Evolutionary conservation across 2,329 filamentous ascomycete genomes (phyloP).

Genomic region (Verticillium dahliae): DNA sequence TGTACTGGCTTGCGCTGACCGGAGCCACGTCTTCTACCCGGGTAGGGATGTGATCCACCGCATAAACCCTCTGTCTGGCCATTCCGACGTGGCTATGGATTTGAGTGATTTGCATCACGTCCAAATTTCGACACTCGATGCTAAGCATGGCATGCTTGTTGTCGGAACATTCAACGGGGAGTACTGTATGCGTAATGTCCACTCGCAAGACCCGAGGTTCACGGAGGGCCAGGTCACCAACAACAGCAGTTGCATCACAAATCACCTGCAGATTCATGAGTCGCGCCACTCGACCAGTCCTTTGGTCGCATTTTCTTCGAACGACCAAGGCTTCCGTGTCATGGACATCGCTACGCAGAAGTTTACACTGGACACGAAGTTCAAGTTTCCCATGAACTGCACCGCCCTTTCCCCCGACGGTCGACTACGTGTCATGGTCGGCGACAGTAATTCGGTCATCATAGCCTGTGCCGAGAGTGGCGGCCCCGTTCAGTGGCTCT

Average conservation of each 20-base stretch:
- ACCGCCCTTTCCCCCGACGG: conserved; percentile 65
- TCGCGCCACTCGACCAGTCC: conserved; percentile 45
- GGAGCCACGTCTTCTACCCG: conserved; percentile 52
- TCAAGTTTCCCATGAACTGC: conserved; percentile 63
- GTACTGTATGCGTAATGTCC: conserved; percentile 41
- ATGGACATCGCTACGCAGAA: conserved; percentile 53
- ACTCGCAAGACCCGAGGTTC: conserved; percentile 29
- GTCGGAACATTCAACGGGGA: conserved; percentile 53
- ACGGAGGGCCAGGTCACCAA: conserved; percentile 41
- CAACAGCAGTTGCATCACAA: conserved; percentile 52
- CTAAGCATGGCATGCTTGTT: conserved; percentile 48
- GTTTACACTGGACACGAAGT: conserved; percentile 46
- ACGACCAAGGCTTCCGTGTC: conserved; percentile 52
- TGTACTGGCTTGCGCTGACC: conserved; percentile 49
- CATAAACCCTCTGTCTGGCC: conserved; percentile 43
- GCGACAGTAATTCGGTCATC: conserved; percentile 58
- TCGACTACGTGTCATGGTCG: conserved; percentile 65
- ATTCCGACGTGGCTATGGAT: conserved; percentile 36
- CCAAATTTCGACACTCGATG: conserved; percentile 44
- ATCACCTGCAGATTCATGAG: conserved; percentile 54
- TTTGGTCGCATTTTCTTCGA: conserved; percentile 55
- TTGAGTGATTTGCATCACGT: conserved; percentile 31
- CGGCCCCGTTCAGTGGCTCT: conserved; percentile 47
- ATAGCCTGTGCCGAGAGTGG: conserved; percentile 66
- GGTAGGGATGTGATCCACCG: conserved; percentile 40